Base-by-base conservation (phyloP, 2,329 filamentous ascomycete genomes). In the Ophiosphaerella herpotricha region DNA sequence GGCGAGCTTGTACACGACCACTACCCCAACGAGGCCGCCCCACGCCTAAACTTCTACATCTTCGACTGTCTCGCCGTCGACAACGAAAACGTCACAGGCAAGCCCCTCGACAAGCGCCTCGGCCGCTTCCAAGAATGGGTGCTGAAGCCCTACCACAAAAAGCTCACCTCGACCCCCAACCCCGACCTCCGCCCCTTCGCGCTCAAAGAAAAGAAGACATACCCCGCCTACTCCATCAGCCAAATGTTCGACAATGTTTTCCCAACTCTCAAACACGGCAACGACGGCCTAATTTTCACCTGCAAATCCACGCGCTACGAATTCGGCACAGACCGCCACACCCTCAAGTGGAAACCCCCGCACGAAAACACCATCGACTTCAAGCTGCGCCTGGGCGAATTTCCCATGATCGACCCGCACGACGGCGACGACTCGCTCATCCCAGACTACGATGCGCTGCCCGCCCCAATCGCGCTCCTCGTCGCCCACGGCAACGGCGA, bases 281-380 rank as follows among this genome's bases (percentile, higher is more conserved):
- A 97, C 72, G 94, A 99, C 71, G 94, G 94, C 5, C 82, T 99
- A 39, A 96, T 99, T 67, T 99, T 97, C 75, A 97, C 94, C n/a
- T 96, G 93, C 76, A 86, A 90, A 57, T 88, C 85, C 63, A 91
- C 90, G 14, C 82, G 87, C 8, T 99, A 99, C 77, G 87, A 87
- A 63, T 87, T 89, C 59, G 94, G 94, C 60, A 99, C 94, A 11
- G 94, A 99, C 74, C 84, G 85, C 42, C 88, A 96, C 71, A 99
- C 97, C 56, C 79, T 99, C 34, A 99, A 99, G 74, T 99, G 94
- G 94, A 99, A 99, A 75, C 91, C 93, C 0, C 90, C 91, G 4
- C 82, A 90, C 58, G 94, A 99, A 73, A 99, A 99, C 77, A 96
- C 91, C 0, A 85, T 99, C 61, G 94, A 99, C 72, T 97, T 96